Base-by-base conservation (phyloP, 2,329 filamentous ascomycete genomes). In the Cucurbitaria berberidis region DNA sequence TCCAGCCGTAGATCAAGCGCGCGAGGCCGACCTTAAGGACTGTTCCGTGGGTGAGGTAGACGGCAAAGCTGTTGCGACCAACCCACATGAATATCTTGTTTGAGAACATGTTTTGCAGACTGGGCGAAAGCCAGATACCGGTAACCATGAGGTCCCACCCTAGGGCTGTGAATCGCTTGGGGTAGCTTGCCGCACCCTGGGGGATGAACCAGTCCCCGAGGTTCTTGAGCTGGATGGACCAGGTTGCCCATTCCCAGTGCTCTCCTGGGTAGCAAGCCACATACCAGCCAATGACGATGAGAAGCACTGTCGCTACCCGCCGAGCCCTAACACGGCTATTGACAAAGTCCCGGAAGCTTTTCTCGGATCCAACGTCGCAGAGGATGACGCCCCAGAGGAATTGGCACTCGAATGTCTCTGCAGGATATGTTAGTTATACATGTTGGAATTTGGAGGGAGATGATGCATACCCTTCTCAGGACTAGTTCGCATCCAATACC, bases 1-100 rank as follows among this genome's bases (percentile, higher is more conserved):
- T 77, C 53, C 81, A 80, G 29, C 81, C 81, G 57, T 83, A 84
- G 6, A 83, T 75, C 66, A 83, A 77, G 74, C 82, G 81, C 34
- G 77, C 77, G 19, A 81, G 76, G 1, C 82, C 76, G 1, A 79
- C 80, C 18, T 81, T 79, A 40, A 84, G 67, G 15, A 84, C 75
- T 0, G 81, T 83, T 41, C 82, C 81, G 64, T 84, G 82, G 9
- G 79, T 75, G 11, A 84, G 77, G 61, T 84, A 84, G 4, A 84
- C 81, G 21, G 82, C 81, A 53, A 84, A 84, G 47, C 79, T 81
- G 66, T 82, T 81, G 53, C 78, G 77, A n/a, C 82, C 82, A 3
- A 84, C 72, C 80, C 80, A 84, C 53, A 82, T 78, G 30, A 84
- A 78, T 2, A 80, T 59, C 24, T 76, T 75, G 66, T 80, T 81